Base-by-base conservation (phyloP, 108 stramenopile species). In the Chaetoceros muelleri region DNA sequence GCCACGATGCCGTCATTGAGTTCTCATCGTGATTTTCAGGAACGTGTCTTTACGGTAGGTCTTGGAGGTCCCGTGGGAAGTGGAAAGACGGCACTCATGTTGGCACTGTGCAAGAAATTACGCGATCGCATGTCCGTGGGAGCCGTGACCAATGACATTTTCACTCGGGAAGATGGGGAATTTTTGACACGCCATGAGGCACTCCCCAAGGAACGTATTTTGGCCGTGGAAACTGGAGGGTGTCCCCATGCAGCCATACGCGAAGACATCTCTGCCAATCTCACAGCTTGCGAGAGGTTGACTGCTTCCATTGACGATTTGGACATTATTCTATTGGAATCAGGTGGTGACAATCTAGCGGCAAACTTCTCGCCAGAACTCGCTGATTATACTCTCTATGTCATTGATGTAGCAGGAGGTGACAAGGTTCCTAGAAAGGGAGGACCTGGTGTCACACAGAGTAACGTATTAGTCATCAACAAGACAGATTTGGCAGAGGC, bases 341-440 rank as follows among this genome's bases (percentile, higher is more conserved):
- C 90, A 24, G 98, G 98, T 28, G 98, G 98, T 22, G 98, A 99
- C 69, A 99, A 99, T 74, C 82, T 99, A 24, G 96, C 96, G 5
- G 98, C 98, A 45, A 95, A 95, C 57, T 99, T 95, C 74, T 82
- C 79, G 50, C 50, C 71, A 16, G 98, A 99, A 72, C 67, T 99
- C 30, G 98, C 98, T 2, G 98, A 99, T 76, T 93, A 82, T 64
- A 97, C 93, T 0, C 69, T 99, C 25, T 99, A 99, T 60, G 98
- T 99, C 21, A 99, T 99, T 71, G 98, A 99, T 74, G 96, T 97
- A 1, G 96, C 98, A 1, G 98, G 98, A 24, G 98, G 98, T 13
- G 96, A 97, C 62, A 98, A 98, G 78, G 86, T 98, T 31, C 98
- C 98, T 23, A 78, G 98, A 52, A 98, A 98, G 73, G 98, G 98